phyloP scores from a whole-genome alignment of 2,329 filamentous ascomycete species.

The Alternaria conjuncta region DNA sequence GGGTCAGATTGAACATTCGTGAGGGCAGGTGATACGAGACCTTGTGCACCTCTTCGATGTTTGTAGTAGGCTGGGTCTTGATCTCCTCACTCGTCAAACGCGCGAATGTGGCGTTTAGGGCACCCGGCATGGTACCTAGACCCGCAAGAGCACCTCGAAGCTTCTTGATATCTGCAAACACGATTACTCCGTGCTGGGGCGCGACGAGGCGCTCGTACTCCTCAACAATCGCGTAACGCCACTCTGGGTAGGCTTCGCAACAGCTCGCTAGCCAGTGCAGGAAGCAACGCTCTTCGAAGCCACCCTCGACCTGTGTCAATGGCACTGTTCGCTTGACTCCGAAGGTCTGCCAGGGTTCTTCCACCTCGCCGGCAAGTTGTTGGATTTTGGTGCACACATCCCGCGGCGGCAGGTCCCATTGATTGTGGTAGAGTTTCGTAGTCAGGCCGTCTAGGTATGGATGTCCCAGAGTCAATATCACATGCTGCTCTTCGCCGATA shows the following conservation, averaged over 20 bases:
- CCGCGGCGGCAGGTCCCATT: conserved; percentile 10
- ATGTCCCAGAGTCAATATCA: conserved; percentile 21
- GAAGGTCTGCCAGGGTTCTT: conserved; percentile 23
- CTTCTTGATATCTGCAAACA: background rate
- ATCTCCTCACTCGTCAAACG: background rate
- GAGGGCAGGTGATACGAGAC: conserved; percentile 23
- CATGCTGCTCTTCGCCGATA: conserved; percentile 4
- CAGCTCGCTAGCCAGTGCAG: conserved; percentile 16
- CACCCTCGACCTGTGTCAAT: background rate
- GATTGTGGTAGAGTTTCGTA: conserved; percentile 4
- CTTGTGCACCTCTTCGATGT: conserved; percentile 5
- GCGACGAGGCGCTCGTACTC: conserved; percentile 5
- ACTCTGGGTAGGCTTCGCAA: conserved; percentile 14
- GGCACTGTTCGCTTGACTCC: conserved; percentile 2
- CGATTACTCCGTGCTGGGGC: background rate
- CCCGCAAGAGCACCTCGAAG: conserved; percentile 9
- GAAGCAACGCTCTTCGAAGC: conserved; percentile 4
- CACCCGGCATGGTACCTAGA: conserved; percentile 4
- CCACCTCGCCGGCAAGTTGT: conserved; percentile 13
- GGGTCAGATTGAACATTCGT: conserved; percentile 26
- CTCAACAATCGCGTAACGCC: conserved; percentile 6
- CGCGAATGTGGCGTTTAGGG: conserved; percentile 8
- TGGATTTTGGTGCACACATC: conserved; percentile 18
- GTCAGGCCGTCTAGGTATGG: conserved; percentile 17
- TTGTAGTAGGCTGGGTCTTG: background rate